phyloP scores from a whole-genome alignment of 106 monocot species.

The Narthecium ossifragum region DNA sequence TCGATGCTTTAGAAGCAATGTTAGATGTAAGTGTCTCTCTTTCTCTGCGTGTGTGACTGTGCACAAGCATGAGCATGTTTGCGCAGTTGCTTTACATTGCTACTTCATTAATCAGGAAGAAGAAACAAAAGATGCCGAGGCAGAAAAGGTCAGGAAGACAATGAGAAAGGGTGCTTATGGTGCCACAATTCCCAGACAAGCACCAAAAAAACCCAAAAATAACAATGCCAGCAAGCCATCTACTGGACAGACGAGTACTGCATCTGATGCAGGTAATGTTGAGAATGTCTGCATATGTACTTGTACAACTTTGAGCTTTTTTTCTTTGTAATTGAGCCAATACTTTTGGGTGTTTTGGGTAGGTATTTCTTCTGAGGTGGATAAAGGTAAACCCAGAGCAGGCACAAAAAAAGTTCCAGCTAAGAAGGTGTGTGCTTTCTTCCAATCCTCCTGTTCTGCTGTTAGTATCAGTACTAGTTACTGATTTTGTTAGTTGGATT shows the following conservation, averaged over 20 bases:
- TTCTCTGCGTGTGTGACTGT: not conserved
- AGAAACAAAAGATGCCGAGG: slow-evolving; percentile 36
- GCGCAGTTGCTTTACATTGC: not conserved
- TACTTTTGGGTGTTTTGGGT: not conserved
- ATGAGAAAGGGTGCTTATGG: slow-evolving; percentile 11
- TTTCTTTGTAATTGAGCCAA: not conserved
- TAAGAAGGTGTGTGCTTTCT: slow-evolving; percentile 19
- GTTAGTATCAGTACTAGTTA: not conserved
- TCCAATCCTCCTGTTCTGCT: not conserved
- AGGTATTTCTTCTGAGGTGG: slow-evolving; percentile 10
- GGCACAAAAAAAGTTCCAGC: slow-evolving; percentile 47
- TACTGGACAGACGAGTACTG: not conserved
- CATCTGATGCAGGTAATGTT: not conserved
- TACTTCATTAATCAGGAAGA: slow-evolving; percentile 21
- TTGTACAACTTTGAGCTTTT: not conserved
- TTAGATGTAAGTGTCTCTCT: slow-evolving; percentile 41
- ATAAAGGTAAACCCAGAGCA: slow-evolving; percentile 31
- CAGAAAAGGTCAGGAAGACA: slow-evolving; percentile 18
- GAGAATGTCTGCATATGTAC: not conserved
- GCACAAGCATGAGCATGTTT: too few species aligned
- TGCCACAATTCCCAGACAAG: slow-evolving; percentile 7
- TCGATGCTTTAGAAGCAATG: slow-evolving; percentile 64
- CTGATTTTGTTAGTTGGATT: not conserved
- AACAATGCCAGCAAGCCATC: slow-evolving; percentile 13
- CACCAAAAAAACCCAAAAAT: slow-evolving; percentile 30